These are phyloP conservation scores for Geum urbanum DNA, from an alignment of 306 rosid genomes.

Conservation along the genomic window DNA sequence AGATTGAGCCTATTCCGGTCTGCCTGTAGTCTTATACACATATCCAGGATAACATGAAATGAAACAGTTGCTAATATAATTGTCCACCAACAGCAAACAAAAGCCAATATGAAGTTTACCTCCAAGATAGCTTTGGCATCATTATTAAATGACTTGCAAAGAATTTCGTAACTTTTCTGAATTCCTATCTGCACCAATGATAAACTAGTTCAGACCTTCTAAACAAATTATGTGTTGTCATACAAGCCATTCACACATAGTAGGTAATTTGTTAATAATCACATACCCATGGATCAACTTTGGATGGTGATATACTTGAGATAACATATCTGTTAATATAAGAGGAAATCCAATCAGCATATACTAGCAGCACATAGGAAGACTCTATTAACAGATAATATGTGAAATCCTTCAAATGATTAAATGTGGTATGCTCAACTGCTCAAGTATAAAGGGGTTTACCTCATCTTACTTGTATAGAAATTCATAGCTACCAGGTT, in stretches of 20 bases:
- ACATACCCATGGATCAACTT: slow-evolving; percentile 56
- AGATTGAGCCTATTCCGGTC: background rate
- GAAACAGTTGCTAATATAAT: background rate
- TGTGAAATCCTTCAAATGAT: background rate
- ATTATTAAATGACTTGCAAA: slow-evolving; percentile 60
- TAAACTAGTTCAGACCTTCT: slow-evolving; percentile 1
- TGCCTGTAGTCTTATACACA: background rate
- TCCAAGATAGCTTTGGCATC: slow-evolving; percentile 65
- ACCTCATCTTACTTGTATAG: slow-evolving; percentile 68
- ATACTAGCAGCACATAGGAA: background rate
- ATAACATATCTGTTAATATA: slow-evolving; percentile 54
- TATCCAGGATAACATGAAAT: background rate
- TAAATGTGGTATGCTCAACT: background rate
- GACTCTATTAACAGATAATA: background rate
- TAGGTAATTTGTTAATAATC: background rate
- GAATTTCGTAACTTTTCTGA: slow-evolving; percentile 71
- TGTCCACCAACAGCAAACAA: background rate
- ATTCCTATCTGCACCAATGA: slow-evolving; percentile 48
- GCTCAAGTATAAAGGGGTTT: slow-evolving; percentile 25
- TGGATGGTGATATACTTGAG: slow-evolving; percentile 72
- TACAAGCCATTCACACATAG: background rate
- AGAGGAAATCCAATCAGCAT: slow-evolving; percentile 11
- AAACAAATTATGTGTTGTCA: slow-evolving; percentile 12
- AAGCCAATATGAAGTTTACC: slow-evolving; percentile 26
- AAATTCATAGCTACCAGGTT: slow-evolving; percentile 55